Evolutionary conservation across 1,284 basidiomycete species (phyloP), one percentile per base, ranked within the genome.

Genomic region (Trichosporon sp.): DNA sequence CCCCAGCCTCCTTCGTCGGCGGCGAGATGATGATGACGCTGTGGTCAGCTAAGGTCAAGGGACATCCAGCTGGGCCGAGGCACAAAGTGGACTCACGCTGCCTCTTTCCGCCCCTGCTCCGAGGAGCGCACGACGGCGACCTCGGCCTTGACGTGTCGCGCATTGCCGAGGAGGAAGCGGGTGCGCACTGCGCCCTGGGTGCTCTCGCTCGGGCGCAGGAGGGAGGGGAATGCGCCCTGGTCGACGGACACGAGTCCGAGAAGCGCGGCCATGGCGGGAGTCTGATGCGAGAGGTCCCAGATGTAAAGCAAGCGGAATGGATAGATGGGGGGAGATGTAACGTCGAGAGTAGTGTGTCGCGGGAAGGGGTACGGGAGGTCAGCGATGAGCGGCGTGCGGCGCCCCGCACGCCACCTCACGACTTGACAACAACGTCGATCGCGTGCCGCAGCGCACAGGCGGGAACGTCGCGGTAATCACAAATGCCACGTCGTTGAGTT

Each of bases 81-180:
- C 18, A 31, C 12, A 13, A 3, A 23, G 23, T 13, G 23, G 34
- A 15, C 78, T 75, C 66, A 79, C 78, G 73, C 78, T 21, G 76
- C 73, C 70, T 76, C 73, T 3, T 72, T 66, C 4, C 34, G 27
- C 2, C 25, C 15, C 7, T 60, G 56, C 6, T 53, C 56, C 35
- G 63, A 62, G 58, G 69, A 70, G 6, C 47, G 34, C 18, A 78
- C 63, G 29, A 77, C 68, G 13, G 69, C 64, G 5, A 74, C 73
- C 27, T 77, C 75, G 9, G 76, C 75, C 35, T 73, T 70, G 11
- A 73, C 63, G 27, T 75, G 73, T 11, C 65, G 65, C 8, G 68
- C 68, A 11, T 86, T 3, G 78, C 89, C 25, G 82, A 89, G 60
- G 87, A 27, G 53, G 29, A 58, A 58, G 53, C 53, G 53, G 6